phyloP scores from a whole-genome alignment of 164 flowering plant species.

The Magnolia sinica region DNA sequence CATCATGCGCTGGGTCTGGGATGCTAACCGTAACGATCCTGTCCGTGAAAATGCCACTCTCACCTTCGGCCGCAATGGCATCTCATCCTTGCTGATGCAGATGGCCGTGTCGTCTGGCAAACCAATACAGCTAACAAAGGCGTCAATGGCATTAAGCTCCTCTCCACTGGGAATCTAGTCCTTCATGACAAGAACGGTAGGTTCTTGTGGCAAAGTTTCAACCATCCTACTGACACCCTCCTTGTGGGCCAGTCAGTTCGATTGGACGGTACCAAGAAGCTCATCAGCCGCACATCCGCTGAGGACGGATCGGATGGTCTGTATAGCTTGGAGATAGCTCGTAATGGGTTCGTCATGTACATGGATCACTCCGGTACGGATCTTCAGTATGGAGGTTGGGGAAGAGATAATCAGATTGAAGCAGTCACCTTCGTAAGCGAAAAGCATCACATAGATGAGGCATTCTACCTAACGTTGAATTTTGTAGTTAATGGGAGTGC shows the following conservation, averaged over 20 bases:
- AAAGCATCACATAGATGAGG: conserved; percentile 6
- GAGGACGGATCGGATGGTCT: conserved; percentile 19
- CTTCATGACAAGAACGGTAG: conserved; percentile 21
- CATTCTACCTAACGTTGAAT: background rate
- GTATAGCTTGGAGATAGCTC: conserved; percentile 25
- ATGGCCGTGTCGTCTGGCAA: conserved; percentile 33
- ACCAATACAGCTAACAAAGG: conserved; percentile 32
- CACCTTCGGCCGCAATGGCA: conserved; percentile 27
- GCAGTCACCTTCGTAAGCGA: conserved; percentile 8
- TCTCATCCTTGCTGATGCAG: conserved; percentile 30
- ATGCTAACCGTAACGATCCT: conserved; percentile 31
- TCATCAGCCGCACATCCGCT: conserved; percentile 23
- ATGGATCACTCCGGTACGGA: background rate
- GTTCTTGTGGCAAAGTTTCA: conserved; percentile 39
- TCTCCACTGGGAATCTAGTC: conserved; percentile 31
- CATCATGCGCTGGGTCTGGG: conserved; percentile 41
- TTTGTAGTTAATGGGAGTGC: background rate
- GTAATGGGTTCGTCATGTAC: conserved; percentile 12
- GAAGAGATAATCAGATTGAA: too few species aligned
- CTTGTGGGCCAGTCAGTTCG: conserved; percentile 29
- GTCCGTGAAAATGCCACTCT: conserved; percentile 29
- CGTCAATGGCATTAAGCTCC: conserved; percentile 20
- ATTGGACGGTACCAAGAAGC: conserved; percentile 5
- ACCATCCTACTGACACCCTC: conserved; percentile 30
- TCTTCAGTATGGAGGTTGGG: background rate